Evolutionary conservation across 768 basidiomycete species (phyloP).

Genomic region (Tylopilus plumbeoviolaceoides): DNA sequence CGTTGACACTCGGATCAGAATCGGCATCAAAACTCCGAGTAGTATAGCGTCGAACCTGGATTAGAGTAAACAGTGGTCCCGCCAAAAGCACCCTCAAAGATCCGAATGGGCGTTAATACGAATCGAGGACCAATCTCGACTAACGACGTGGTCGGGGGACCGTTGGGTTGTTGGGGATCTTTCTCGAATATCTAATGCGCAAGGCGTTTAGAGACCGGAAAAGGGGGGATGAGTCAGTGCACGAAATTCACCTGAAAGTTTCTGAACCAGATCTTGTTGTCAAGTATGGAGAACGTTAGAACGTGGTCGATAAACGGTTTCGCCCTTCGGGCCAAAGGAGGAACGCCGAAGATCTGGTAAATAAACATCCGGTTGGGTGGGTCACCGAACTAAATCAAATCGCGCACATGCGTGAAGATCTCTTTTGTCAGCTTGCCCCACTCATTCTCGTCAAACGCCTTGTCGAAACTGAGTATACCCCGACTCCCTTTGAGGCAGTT

Average conservation of each 20-base stretch:
- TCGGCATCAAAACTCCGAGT: not conserved
- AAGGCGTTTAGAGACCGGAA: not conserved
- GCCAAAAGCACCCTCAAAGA: slow-evolving; percentile 96
- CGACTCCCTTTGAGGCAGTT: slow-evolving; percentile 96
- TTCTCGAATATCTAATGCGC: slow-evolving; percentile 82
- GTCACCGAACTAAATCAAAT: not conserved
- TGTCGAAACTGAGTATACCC: slow-evolving; percentile 89
- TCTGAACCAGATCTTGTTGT: slow-evolving; percentile 98
- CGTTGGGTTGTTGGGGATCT: slow-evolving; percentile 84
- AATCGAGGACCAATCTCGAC: slow-evolving; percentile 98
- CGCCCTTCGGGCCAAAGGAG: slow-evolving; percentile 80
- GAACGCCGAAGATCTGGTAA: slow-evolving; percentile 88
- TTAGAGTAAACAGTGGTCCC: slow-evolving; percentile 96
- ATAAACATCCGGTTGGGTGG: not conserved
- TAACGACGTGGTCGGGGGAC: slow-evolving; percentile 80
- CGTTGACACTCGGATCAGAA: not conserved
- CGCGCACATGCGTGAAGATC: slow-evolving; percentile 83
- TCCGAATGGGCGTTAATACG: slow-evolving; percentile 93
- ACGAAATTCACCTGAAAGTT: slow-evolving; percentile 81
- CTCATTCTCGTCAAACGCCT: slow-evolving; percentile 82
- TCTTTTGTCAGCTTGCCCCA: slow-evolving; percentile 89
- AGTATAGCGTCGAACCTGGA: slow-evolving; percentile 55
- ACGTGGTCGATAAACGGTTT: slow-evolving; percentile 99
- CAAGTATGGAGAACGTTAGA: slow-evolving; percentile 91
- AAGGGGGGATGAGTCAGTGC: not conserved